phyloP scores from a whole-genome alignment of 306 rosid species.

The Sicyos edulis region DNA sequence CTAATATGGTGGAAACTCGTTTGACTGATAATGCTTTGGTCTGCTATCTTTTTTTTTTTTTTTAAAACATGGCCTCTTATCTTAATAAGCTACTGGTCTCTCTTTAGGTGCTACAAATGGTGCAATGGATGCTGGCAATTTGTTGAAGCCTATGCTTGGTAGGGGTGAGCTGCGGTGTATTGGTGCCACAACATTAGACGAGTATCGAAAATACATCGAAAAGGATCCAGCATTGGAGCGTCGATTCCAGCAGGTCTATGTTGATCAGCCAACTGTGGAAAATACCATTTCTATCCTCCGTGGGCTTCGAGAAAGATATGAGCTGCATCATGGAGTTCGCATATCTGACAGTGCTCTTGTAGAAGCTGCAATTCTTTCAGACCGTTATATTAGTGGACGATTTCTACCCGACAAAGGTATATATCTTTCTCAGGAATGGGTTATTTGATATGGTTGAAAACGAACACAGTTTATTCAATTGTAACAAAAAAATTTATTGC shows the following conservation, averaged over 20 bases:
- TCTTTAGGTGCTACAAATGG: conserved; percentile 88
- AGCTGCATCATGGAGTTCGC: conserved; percentile 97
- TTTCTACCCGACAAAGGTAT: conserved; percentile 98
- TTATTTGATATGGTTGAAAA: background rate
- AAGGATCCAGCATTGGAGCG: conserved; percentile 98
- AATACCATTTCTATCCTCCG: conserved; percentile 82
- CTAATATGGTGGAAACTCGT: conserved; percentile 9
- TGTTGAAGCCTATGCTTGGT: conserved; percentile 99
- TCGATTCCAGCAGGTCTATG: conserved; percentile 97
- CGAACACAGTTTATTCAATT: background rate
- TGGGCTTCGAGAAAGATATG: conserved; percentile 94
- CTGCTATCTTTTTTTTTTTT: background rate
- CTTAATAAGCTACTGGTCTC: conserved; percentile 19
- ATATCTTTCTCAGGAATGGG: background rate
- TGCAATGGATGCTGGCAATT: conserved; percentile 99
- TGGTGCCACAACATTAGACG: conserved; percentile 95
- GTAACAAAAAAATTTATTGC: background rate
- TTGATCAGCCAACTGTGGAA: conserved; percentile 88
- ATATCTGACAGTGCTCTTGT: conserved; percentile 96
- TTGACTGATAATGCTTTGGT: conserved; percentile 14
- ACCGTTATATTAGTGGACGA: conserved; percentile 94
- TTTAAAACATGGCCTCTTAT: conserved; percentile 3
- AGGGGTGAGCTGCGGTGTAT: conserved; percentile 95
- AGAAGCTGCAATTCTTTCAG: conserved; percentile 93
- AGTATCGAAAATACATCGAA: conserved; percentile 91